phyloP scores from a whole-genome alignment of 345 rosid species.

The Moricandia moricandioides region DNA sequence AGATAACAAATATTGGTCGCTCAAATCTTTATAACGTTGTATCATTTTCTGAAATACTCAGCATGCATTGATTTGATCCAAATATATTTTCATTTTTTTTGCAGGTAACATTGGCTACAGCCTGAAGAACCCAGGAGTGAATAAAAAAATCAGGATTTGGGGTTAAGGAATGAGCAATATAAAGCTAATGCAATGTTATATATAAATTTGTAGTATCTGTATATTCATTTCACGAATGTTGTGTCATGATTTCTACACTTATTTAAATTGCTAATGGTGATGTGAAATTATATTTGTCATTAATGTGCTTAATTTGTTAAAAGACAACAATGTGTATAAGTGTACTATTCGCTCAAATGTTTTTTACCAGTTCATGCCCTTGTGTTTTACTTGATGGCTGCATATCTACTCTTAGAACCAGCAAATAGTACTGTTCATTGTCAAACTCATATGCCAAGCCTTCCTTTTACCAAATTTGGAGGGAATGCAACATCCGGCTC shows the following conservation, averaged over 20 bases:
- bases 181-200: conserved; percentile 21
- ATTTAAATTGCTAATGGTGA: conserved; percentile 13
- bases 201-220: neutral
- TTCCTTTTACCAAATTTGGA: neutral
- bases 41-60: neutral
- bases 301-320: neutral
- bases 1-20: conserved; percentile 23
- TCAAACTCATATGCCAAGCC: neutral
- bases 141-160: conserved; percentile 29
- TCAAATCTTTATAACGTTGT: too few species aligned
- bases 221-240: conserved; percentile 21
- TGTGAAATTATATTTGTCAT: conserved; percentile 22
- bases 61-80: neutral
- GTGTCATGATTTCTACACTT: conserved; percentile 11
- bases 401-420: neutral
- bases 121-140: conserved; percentile 4
- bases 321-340: neutral
- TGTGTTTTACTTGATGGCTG: neutral
- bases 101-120: conserved; percentile 27
- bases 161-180: conserved; percentile 21
- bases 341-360: neutral
- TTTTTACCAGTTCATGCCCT: neutral
- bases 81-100: neutral
- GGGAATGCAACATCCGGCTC: neutral
- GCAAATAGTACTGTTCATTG: neutral